A percentile compares a stretch with the other conserved stretches of the same genome.
phyloP scores from a whole-genome alignment of 495 filamentous ascomycete species.

The Aspergillus cristatus region DNA sequence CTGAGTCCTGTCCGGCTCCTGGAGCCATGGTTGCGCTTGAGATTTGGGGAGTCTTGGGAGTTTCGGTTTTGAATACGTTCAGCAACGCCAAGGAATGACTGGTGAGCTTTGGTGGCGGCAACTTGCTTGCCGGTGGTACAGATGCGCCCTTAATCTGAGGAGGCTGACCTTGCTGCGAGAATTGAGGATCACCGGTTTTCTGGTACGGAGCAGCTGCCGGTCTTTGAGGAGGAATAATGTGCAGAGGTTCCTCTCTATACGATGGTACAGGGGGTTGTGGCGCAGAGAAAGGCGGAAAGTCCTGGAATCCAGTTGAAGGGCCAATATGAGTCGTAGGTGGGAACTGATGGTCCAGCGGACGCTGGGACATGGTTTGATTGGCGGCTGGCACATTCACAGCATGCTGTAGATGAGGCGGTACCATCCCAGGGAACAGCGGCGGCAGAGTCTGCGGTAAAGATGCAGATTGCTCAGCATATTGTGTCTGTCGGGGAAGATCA shows the following conservation, averaged over 20 bases:
- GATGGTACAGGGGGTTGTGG: slow-evolving; percentile 2
- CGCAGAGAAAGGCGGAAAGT: slow-evolving; percentile 9
- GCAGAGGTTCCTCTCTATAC: slow-evolving; percentile 7
- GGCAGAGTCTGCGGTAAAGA: slow-evolving; percentile 16
- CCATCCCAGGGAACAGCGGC: slow-evolving; percentile 10
- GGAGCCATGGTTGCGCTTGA: slow-evolving; percentile 22
- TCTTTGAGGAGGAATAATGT: slow-evolving; percentile 8
- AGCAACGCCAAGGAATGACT: slow-evolving; percentile 55
- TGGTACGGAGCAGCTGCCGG: slow-evolving; percentile 40
- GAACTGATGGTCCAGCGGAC: slow-evolving; percentile 6
- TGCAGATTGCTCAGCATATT: slow-evolving; percentile 13
- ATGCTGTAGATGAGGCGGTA: slow-evolving; percentile 6
- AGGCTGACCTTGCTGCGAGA: slow-evolving; percentile 31
- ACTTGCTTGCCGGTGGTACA: slow-evolving; percentile 47
- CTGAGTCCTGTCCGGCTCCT: slow-evolving; percentile 10
- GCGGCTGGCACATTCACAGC: slow-evolving; percentile 1
- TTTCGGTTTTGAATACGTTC: slow-evolving; percentile 51
- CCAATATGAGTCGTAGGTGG: slow-evolving; percentile 7
- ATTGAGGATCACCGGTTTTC: slow-evolving; percentile 42
- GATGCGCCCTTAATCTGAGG: slow-evolving; percentile 33
- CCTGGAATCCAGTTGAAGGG: slow-evolving; percentile 8
- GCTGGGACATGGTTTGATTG: slow-evolving; percentile 1
- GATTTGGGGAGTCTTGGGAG: slow-evolving; percentile 22
- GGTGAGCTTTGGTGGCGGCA: slow-evolving; percentile 53
- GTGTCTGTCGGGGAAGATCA: slow-evolving; percentile 26